Percentiles rank a stretch among this genome's conserved stretches.
These are phyloP conservation scores for Quambalaria eucalypti DNA, from an alignment of 1,284 basidiomycete genomes.

Conservation along the genomic window DNA sequence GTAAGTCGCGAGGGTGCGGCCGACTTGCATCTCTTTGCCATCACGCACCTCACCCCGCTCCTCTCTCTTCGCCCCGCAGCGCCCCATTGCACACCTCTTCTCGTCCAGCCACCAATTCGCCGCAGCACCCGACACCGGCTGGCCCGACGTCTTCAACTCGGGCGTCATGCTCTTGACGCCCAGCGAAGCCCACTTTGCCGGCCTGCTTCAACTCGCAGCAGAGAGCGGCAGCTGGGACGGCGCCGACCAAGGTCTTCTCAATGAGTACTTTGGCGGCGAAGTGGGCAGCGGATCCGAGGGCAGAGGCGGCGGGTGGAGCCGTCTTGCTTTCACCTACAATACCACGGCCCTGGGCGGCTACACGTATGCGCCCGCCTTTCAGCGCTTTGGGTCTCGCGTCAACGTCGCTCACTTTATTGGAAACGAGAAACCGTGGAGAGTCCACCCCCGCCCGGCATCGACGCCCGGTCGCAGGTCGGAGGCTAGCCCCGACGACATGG, in stretches of 20 bases:
- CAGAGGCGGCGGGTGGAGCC: constrained; percentile 68
- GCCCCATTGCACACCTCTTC: constrained; percentile 34
- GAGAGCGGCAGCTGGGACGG: constrained; percentile 86
- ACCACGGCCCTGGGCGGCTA: constrained; percentile 95
- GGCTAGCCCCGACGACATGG: constrained; percentile 51
- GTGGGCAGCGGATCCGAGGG: constrained; percentile 45
- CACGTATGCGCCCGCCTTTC: constrained; percentile 93
- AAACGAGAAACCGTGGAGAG: constrained; percentile 79
- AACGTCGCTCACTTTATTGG: constrained; percentile 91
- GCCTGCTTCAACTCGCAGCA: constrained; percentile 62
- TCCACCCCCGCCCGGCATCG: constrained; percentile 5
- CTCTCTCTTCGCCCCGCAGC: neutral
- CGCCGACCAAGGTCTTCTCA: constrained; percentile 89
- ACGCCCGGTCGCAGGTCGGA: too few species aligned
- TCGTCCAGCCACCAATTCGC: constrained; percentile 51
- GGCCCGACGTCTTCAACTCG: constrained; percentile 98
- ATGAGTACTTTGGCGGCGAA: constrained; percentile 66
- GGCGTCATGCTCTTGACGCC: constrained; percentile 83
- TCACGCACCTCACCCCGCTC: neutral
- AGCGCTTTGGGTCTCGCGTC: constrained; percentile 79
- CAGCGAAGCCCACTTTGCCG: constrained; percentile 68
- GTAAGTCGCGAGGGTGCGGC: constrained; percentile 55
- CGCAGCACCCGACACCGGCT: constrained; percentile 88
- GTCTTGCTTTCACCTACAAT: constrained; percentile 75
- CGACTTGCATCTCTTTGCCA: neutral